phyloP scores from a whole-genome alignment of 441 rosid genomes.

The Cnidoscolus chayamansa region DNA sequence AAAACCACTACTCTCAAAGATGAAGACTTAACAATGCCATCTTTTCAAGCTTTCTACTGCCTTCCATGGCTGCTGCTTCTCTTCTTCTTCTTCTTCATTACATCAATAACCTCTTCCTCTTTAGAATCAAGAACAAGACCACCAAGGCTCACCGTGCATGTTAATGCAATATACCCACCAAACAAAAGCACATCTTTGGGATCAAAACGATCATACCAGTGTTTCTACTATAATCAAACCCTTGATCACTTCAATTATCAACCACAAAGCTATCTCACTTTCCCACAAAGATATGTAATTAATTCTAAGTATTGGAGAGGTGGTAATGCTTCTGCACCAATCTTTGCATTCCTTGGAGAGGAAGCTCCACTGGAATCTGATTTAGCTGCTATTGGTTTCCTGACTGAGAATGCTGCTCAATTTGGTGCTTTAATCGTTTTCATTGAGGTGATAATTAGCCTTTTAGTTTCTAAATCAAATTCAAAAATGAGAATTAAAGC shows the following conservation, averaged over 20 bases:
- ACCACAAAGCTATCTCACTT: conserved; percentile 29
- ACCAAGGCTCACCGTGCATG: no score
- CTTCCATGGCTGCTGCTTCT: conserved; percentile 15
- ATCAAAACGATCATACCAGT: background rate
- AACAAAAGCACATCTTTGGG: background rate
- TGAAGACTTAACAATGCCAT: no score
- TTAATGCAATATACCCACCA: no score
- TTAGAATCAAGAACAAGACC: background rate
- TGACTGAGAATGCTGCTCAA: conserved; percentile 23
- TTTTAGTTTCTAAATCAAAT: no score
- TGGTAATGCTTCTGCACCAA: conserved; percentile 17
- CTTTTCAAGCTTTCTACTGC: background rate
- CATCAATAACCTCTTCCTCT: background rate
- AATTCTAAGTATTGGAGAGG: conserved; percentile 28
- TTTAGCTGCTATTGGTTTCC: conserved; percentile 10
- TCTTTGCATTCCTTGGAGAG: conserved; percentile 29
- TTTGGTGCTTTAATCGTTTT: conserved; percentile 29
- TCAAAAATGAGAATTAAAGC: no score
- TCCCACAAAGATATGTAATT: conserved; percentile 28
- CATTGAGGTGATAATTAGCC: conserved; percentile 26
- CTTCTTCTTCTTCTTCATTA: background rate
- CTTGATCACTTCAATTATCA: conserved; percentile 32
- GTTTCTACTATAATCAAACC: conserved; percentile 22
- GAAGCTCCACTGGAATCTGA: conserved; percentile 20
- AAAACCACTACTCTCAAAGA: no score